phyloP scores from a whole-genome alignment of 164 flowering plant species.

The Umbilicus rupestris region DNA sequence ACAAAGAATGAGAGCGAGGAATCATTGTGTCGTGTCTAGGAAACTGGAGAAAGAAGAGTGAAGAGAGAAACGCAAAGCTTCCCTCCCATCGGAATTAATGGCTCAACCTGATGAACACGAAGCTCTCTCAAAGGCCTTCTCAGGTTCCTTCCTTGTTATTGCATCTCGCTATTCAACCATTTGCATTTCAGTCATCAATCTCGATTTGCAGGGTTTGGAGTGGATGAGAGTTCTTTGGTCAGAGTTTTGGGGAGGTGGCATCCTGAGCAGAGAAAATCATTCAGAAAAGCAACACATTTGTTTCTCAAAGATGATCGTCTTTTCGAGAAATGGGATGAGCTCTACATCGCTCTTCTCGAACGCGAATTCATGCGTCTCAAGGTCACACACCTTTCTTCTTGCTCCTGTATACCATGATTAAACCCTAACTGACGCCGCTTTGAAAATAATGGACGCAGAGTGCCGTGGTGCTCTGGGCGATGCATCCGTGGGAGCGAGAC shows the following conservation, averaged over 20 bases:
- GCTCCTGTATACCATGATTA: too few species aligned
- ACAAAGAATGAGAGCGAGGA: background rate
- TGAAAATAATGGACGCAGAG: slow-evolving; percentile 23
- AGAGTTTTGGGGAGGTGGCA: slow-evolving; percentile 44
- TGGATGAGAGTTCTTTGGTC: slow-evolving; percentile 58
- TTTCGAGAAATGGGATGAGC: slow-evolving; percentile 54
- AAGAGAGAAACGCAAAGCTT: background rate
- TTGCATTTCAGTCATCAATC: too few species aligned
- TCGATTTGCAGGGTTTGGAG: slow-evolving; percentile 51
- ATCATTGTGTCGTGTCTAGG: background rate
- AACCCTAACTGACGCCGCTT: too few species aligned
- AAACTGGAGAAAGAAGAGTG: background rate
- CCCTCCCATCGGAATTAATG: slow-evolving; percentile 1
- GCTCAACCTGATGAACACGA: slow-evolving; percentile 22
- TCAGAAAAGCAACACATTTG: slow-evolving; percentile 33
- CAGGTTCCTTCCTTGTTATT: slow-evolving; percentile 28
- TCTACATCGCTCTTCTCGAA: slow-evolving; percentile 28
- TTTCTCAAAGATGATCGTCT: slow-evolving; percentile 48
- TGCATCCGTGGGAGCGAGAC: slow-evolving; percentile 91
- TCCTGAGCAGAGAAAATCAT: slow-evolving; percentile 37
- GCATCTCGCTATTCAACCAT: background rate
- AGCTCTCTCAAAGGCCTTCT: slow-evolving; percentile 44
- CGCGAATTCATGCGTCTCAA: slow-evolving; percentile 64
- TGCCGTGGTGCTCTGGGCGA: slow-evolving; percentile 63
- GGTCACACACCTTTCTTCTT: slow-evolving; percentile 23